Base-by-base conservation (phyloP, 2,329 filamentous ascomycete species). In the Canariomyces notabilis region DNA sequence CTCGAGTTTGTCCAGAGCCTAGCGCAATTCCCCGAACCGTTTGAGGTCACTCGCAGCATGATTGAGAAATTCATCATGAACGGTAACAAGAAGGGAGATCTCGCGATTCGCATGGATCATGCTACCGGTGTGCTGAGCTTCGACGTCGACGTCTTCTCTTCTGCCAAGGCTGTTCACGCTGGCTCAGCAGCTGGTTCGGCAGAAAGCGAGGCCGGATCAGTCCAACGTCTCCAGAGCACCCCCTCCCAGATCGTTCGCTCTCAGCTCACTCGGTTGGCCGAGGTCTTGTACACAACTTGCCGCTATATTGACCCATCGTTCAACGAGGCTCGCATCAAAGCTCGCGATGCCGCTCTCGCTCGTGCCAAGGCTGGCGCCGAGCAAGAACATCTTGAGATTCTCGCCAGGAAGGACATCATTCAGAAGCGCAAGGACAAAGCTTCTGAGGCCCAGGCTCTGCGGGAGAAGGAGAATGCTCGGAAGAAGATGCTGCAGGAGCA, bases 1-100 rank as follows among this genome's bases (percentile, higher is more conserved):
- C 79, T 98, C 51, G 80, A 82, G 60, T 97, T 97, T 60, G 91
- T 98, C 37, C 85, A 95, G 67, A 84, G 87, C 61, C 85, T 98
- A 44, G 93, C 93, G 53, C 80, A 93, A 63, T 98, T 98, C 77
- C 93, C 93, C 8, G 90, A 95, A 65, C 89, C 93, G 34, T 97
- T 94, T 79, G 86, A 96, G 71, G 89, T 97, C 57, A 86, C 80
- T 54, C 83, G 87, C 44, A 82, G 85, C 56, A 95, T 88, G 52
- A 94, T 98, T 57, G 93, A 98, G 76, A 98, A 97, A 74, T 98
- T 98, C 77, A 97, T 98, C 77, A 98, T 98, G 93, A 98, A 98
- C 69, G 93, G 93, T 54, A 97, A 95, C 80, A 98, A 98, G 82
- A 98, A 98, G 80, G 93, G 93, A 47, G 93, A 98, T 61, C 79